Conservation (phyloP, 495 filamentous ascomycete genomes). For the Talaromyces stipitatus region DNA sequence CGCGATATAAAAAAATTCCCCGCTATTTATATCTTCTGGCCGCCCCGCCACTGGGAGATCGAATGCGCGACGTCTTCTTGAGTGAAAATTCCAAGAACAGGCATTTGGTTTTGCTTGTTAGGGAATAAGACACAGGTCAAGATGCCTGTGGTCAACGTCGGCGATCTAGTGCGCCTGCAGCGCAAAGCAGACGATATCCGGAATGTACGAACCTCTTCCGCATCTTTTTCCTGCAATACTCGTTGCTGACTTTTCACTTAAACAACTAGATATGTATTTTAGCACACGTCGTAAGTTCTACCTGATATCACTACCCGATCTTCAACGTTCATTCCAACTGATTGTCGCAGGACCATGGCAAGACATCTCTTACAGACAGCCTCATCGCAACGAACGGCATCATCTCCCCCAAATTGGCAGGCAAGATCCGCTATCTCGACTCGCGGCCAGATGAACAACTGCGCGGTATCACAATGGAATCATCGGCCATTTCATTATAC, state of each 20-base stretch:
- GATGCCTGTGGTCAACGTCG: constrained; percentile 84
- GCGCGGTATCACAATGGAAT: constrained; percentile 98
- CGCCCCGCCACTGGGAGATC: background rate
- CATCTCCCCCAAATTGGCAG: constrained; percentile 93
- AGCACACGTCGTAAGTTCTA: constrained; percentile 76
- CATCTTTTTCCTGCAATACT: constrained; percentile 11
- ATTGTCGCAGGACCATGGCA: constrained; percentile 72
- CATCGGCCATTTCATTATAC: constrained; percentile 92
- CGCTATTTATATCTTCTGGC: background rate
- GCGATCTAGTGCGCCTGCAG: constrained; percentile 81
- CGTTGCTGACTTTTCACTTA: constrained; percentile 3
- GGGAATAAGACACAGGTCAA: constrained; percentile 16
- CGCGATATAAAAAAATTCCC: constrained; percentile 1
- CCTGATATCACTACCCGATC: background rate
- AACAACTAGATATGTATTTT: constrained; percentile 81
- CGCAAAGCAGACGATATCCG: constrained; percentile 75
- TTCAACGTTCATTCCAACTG: constrained; percentile 6
- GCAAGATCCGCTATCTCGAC: constrained; percentile 96
- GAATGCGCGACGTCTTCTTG: background rate
- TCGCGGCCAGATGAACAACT: constrained; percentile 95
- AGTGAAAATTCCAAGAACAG: background rate
- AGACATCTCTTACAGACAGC: constrained; percentile 94
- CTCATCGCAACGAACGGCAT: constrained; percentile 99
- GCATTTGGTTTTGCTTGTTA: background rate
- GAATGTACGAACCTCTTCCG: constrained; percentile 59